These are phyloP conservation scores for Hygrophoropsis aurantiaca DNA, from an alignment of 768 basidiomycete genomes.

Conservation along the genomic window DNA sequence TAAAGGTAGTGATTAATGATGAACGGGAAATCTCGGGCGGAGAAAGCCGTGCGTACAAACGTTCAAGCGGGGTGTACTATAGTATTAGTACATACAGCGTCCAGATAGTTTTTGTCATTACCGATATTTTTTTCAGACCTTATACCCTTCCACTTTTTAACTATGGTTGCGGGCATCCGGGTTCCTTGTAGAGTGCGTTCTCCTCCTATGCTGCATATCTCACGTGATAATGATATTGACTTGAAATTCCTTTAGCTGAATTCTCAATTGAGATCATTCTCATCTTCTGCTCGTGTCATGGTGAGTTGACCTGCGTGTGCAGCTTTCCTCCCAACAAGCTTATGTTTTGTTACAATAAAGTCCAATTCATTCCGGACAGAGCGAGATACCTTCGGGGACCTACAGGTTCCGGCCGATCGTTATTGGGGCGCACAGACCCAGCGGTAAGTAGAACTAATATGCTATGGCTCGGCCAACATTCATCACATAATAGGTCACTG, in stretches of 20 bases:
- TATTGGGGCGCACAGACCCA: slow-evolving; percentile 99
- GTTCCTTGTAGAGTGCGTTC: slow-evolving; percentile 11
- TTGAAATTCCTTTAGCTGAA: slow-evolving; percentile 1
- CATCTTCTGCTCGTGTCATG: slow-evolving; percentile 35
- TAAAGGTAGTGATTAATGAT: no score
- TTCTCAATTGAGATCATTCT: slow-evolving; percentile 19
- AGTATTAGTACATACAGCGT: no score
- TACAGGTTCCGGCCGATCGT: slow-evolving; percentile 81
- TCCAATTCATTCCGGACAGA: slow-evolving; percentile 71
- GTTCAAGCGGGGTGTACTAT: no score
- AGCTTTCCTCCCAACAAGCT: neutral
- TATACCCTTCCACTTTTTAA: neutral
- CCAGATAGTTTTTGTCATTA: no score
- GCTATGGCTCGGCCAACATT: slow-evolving; percentile 7
- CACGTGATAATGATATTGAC: slow-evolving; percentile 19
- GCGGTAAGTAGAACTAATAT: slow-evolving; percentile 50
- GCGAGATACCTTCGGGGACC: slow-evolving; percentile 93
- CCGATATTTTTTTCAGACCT: no score
- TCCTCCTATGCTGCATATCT: neutral
- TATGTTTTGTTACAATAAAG: slow-evolving; percentile 36
- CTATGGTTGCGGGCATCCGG: slow-evolving; percentile 8
- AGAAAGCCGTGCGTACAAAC: slow-evolving; percentile 5
- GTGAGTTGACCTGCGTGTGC: slow-evolving; percentile 16
- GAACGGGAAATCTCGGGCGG: slow-evolving; percentile 11
- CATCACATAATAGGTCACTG: no score